phyloP scores from a whole-genome alignment of 2,329 filamentous ascomycete species.

The Cyphellophora attinorum region DNA sequence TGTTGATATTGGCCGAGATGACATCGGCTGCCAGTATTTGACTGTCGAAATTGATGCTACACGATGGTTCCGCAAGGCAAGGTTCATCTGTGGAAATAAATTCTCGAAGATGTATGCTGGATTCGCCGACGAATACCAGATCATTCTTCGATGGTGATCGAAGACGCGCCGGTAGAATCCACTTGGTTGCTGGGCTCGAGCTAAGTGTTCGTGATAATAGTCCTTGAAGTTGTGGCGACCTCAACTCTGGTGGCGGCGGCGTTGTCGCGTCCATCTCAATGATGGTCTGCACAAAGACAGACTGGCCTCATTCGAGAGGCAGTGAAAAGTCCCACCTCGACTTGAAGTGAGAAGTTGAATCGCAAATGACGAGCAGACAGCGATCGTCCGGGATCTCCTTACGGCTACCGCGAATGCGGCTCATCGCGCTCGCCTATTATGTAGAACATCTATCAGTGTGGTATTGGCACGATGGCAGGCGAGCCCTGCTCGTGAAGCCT shows the following conservation, averaged over 20 bases:
- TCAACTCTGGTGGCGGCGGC: not conserved
- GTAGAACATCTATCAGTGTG: too few relatives aligned
- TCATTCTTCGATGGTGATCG: constrained; percentile 64
- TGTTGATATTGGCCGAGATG: constrained; percentile 50
- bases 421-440: too few relatives aligned
- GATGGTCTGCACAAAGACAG: too few relatives aligned
- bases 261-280: not conserved
- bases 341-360: too few relatives aligned
- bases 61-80: constrained; percentile 64
- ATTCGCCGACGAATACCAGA: constrained; percentile 76
- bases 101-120: constrained; percentile 72
- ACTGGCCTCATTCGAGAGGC: too few relatives aligned
- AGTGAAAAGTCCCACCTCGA: too few relatives aligned
- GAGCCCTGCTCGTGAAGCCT: too few relatives aligned
- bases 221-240: not conserved
- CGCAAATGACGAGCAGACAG: too few relatives aligned
- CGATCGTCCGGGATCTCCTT: too few relatives aligned
- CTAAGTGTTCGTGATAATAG: constrained; percentile 70
- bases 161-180: constrained; percentile 70
- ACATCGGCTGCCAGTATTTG: constrained; percentile 71
- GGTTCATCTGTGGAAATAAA: constrained; percentile 50
- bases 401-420: too few relatives aligned
- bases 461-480: too few relatives aligned
- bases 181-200: constrained; percentile 64
- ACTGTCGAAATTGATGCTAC: constrained; percentile 67